Evolutionary conservation across 768 basidiomycete species (phyloP).

Genomic region (Lactarius pseudohatsudake): DNA sequence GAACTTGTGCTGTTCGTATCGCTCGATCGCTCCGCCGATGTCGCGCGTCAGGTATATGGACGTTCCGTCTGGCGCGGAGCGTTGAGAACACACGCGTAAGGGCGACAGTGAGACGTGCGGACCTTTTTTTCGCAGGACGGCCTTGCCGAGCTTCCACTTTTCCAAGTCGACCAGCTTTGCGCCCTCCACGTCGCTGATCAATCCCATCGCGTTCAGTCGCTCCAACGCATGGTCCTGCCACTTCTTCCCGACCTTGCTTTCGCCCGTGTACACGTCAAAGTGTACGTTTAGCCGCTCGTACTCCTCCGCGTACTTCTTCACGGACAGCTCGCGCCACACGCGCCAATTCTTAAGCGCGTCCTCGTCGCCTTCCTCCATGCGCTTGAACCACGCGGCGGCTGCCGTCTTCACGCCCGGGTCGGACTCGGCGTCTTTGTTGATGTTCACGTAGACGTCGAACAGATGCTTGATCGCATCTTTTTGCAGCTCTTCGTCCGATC

Average conservation of each 20-base stretch:
- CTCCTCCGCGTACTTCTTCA: constrained; percentile 85
- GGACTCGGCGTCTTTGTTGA: constrained; percentile 79
- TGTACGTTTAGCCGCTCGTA: constrained; percentile 87
- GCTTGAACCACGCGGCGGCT: constrained; percentile 87
- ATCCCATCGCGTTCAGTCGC: constrained; percentile 63
- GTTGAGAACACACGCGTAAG: background rate
- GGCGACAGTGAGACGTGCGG: constrained; percentile 26
- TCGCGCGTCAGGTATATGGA: constrained; percentile 95
- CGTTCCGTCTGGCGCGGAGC: constrained; percentile 66
- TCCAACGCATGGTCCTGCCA: constrained; percentile 72
- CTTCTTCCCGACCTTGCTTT: constrained; percentile 74
- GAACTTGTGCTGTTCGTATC: constrained; percentile 88
- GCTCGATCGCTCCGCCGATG: constrained; percentile 90
- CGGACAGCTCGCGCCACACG: constrained; percentile 87
- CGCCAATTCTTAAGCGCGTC: constrained; percentile 84
- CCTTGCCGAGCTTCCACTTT: constrained; percentile 88
- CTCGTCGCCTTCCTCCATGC: constrained; percentile 93
- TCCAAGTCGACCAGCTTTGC: constrained; percentile 86
- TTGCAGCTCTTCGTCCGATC: constrained; percentile 77
- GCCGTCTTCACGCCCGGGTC: constrained; percentile 71
- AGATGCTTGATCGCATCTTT: constrained; percentile 93
- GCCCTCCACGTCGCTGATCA: constrained; percentile 76
- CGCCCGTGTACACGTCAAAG: constrained; percentile 92
- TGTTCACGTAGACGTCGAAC: constrained; percentile 91
- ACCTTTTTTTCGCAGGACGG: constrained; percentile 87